Evolutionary conservation across 352 stramenopile genomes (phyloP), one percentile per base, ranked within the genome.

Genomic region (Phytopythium boreale): DNA sequence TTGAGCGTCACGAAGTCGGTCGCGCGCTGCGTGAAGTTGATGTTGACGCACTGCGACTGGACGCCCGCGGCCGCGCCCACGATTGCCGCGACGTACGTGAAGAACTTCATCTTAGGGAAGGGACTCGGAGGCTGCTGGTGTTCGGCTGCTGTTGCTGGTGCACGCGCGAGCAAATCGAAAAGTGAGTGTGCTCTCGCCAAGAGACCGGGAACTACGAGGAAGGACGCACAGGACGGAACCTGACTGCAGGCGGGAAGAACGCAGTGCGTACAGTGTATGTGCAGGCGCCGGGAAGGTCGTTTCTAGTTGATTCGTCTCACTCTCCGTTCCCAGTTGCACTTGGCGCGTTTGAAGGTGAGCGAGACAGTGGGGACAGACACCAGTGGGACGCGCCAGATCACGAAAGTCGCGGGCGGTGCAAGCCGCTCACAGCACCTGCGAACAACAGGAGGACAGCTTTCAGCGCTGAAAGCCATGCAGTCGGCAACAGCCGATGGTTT

Each of bases 1-100:
- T 79, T 79, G 61, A 79, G 66, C 4, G 66, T 67, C 20, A 50
- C 57, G 50, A 80, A 71, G 61, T 77, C 67, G 24, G 61, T 50
- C 19, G 53, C 47, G 24, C 61, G 56, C 50, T 71, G 47, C 34
- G 55, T 72, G 47, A 74, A 79, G 68, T 76, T 68, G 51, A 79
- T 15, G 43, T 47, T 60, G 20, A 74, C 68, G 43, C 68, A 70
- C 49, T 70, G 47, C 12, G 67, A 66, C 51, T 64, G 43, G 12
- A 57, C 56, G 14, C 63, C 58, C 19, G 63, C 56, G 17, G 69
- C 41, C 22, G 43, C 49, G 11, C 11, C 43, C 10, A 70, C n/a
- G n/a, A 74, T 22, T n/a, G 59, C 49, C 41, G 52, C 20, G 37
- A 37, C 59, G 56, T 60, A 61, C 20, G 60, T 26, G 24, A 67